A percentile compares a stretch with the other conserved stretches of the same genome.
phyloP scores from a whole-genome alignment of 805 yeast species.

The Ogataea pini region DNA sequence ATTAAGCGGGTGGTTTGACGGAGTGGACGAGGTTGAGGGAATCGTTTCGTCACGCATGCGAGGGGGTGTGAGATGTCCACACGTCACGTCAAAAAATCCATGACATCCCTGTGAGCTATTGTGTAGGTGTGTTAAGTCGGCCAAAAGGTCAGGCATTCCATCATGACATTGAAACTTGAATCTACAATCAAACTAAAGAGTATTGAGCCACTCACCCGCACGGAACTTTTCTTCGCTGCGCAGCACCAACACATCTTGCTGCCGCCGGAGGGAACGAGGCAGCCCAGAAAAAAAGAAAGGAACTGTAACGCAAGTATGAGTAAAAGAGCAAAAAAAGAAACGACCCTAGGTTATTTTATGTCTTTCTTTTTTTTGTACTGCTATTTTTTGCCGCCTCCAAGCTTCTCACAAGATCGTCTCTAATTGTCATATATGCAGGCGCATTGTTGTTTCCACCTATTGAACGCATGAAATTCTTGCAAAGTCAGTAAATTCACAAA shows the following conservation, averaged over 20 bases:
- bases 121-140: no score
- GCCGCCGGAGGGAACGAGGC: not conserved
- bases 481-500: not conserved
- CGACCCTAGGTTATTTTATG: slow-evolving; percentile 6
- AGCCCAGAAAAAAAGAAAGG: slow-evolving; percentile 1
- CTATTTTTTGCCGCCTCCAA: not conserved
- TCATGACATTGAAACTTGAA: no score
- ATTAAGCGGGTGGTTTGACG: not conserved
- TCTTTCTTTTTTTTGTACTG: not conserved
- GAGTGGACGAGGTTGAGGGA: no score
- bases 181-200: no score
- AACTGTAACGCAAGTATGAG: no score
- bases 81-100: no score
- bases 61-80: no score
- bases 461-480: not conserved
- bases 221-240: not conserved
- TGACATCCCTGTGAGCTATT: no score
- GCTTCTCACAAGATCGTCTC: not conserved
- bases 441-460: not conserved
- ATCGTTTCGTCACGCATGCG: no score
- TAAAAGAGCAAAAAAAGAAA: not conserved
- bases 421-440: not conserved
- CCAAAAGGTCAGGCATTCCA: no score
- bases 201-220: not conserved
- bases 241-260: not conserved